Conservation (phyloP, 176 grass and related monocot genomes). For the Coix lacrymajobi region DNA sequence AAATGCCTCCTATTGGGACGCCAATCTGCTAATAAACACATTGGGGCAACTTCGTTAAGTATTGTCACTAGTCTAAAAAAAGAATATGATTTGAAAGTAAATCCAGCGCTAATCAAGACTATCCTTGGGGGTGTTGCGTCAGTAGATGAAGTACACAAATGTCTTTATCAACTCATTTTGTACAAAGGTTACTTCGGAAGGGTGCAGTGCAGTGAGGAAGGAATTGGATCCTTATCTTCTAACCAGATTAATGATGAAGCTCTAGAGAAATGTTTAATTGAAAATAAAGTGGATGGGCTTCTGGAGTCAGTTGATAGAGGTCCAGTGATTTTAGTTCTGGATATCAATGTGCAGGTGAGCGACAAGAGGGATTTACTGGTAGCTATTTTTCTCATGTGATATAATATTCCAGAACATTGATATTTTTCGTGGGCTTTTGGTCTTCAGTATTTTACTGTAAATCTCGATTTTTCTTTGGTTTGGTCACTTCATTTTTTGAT, state of each 20-base stretch:
- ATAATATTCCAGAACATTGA: background rate
- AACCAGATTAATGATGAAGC: conserved; percentile 27
- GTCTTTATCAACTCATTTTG: conserved; percentile 54
- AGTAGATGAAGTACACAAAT: conserved; percentile 54
- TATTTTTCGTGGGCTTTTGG: background rate
- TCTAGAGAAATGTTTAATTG: conserved; percentile 29
- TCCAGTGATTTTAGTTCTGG: conserved; percentile 80
- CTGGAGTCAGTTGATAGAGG: conserved; percentile 37
- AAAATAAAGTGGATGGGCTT: conserved; percentile 24
- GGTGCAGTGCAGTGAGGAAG: conserved; percentile 61
- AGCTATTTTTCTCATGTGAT: background rate
- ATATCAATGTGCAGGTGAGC: conserved; percentile 74
- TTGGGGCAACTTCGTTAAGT: conserved; percentile 22
- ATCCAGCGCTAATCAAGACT: conserved; percentile 47
- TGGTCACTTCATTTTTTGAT: background rate
- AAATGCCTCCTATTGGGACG: conserved; percentile 69
- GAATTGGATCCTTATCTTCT: conserved; percentile 50
- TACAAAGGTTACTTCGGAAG: conserved; percentile 76
- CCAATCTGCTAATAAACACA: conserved; percentile 33
- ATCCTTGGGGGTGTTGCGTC: conserved; percentile 56
- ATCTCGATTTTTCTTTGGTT: background rate
- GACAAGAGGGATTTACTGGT: background rate
- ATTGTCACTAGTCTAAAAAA: conserved; percentile 39
- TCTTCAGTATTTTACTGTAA: background rate
- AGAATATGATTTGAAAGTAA: conserved; percentile 32